Conservation (phyloP, 1,139 yeast species). For the Zygosaccharomyces sapae region DNA sequence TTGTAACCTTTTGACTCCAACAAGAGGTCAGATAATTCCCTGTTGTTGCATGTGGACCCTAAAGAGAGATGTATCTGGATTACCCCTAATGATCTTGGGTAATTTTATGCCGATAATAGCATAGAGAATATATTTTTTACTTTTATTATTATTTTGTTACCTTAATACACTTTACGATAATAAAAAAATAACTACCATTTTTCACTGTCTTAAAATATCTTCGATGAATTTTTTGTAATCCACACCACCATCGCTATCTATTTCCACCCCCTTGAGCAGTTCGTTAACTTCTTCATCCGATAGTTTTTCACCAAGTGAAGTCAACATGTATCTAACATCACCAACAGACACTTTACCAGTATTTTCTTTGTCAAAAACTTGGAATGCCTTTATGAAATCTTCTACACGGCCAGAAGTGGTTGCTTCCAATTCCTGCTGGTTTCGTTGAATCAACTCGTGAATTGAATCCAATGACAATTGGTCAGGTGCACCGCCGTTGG, state of each 20-base stretch:
- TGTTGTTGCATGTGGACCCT: conserved; percentile 90
- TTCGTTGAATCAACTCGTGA: conserved; percentile 23
- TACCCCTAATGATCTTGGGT: conserved; percentile 96
- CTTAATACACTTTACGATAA: conserved; percentile 5
- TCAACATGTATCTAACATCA: conserved; percentile 87
- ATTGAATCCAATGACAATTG: conserved; percentile 30
- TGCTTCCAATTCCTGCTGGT: conserved; percentile 29
- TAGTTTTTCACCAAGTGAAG: conserved; percentile 90
- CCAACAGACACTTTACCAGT: conserved; percentile 97
- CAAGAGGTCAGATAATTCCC: conserved; percentile 43
- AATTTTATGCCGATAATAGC: conserved; percentile 70
- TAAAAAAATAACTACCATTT: not conserved
- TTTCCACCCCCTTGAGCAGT: conserved; percentile 88
- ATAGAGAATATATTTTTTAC: conserved; percentile 7
- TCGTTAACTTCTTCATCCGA: conserved; percentile 92
- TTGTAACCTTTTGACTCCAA: conserved; percentile 33
- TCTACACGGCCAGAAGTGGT: conserved; percentile 44
- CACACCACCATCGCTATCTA: conserved; percentile 89
- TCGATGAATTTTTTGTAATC: conserved; percentile 94
- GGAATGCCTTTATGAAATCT: conserved; percentile 95
- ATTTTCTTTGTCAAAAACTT: conserved; percentile 92
- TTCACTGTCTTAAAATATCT: conserved; percentile 79
- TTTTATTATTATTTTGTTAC: not conserved
- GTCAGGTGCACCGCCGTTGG: conserved; percentile 20
- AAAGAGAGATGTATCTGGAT: conserved; percentile 86